Conservation (phyloP, 495 filamentous ascomycete genomes). For the Clavariopsis aquatica region DNA sequence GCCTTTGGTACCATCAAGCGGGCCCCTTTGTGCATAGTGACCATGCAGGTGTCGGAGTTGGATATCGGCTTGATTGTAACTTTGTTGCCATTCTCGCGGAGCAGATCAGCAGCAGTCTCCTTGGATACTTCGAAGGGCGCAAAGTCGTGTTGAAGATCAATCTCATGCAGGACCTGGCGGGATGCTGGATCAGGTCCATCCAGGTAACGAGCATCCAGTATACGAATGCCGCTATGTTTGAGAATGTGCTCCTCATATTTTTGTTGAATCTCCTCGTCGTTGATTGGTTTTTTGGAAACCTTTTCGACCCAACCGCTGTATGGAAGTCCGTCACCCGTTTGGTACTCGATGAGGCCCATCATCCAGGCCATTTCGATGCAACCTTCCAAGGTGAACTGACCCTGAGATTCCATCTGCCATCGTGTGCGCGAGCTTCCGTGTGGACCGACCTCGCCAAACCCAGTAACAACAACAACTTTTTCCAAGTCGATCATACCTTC, state of each 20-base stretch:
- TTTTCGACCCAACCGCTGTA: constrained; percentile 95
- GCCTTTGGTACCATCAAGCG: constrained; percentile 91
- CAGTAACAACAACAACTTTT: constrained; percentile 92
- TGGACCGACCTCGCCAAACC: constrained; percentile 92
- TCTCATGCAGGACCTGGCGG: constrained; percentile 84
- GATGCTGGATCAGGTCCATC: constrained; percentile 62
- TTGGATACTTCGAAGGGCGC: constrained; percentile 94
- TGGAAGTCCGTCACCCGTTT: constrained; percentile 90
- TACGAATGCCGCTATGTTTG: constrained; percentile 91
- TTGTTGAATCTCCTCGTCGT: constrained; percentile 90
- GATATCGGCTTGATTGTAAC: constrained; percentile 78
- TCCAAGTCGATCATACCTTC: constrained; percentile 97
- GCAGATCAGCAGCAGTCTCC: constrained; percentile 93
- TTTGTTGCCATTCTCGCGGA: constrained; percentile 90
- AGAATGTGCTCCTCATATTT: constrained; percentile 94
- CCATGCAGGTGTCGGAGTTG: constrained; percentile 85
- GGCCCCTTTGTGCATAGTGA: constrained; percentile 88
- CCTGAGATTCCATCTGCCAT: constrained; percentile 97
- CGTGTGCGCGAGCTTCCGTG: constrained; percentile 95
- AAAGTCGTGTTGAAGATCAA: constrained; percentile 89
- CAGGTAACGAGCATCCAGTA: constrained; percentile 94
- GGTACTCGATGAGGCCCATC: constrained; percentile 96
- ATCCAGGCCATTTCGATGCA: constrained; percentile 99
- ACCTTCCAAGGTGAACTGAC: constrained; percentile 94
- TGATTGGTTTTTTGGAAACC: constrained; percentile 87